phyloP scores from a whole-genome alignment of 371 early-diverging fungal genomes.

The Blakeslea trispora region DNA sequence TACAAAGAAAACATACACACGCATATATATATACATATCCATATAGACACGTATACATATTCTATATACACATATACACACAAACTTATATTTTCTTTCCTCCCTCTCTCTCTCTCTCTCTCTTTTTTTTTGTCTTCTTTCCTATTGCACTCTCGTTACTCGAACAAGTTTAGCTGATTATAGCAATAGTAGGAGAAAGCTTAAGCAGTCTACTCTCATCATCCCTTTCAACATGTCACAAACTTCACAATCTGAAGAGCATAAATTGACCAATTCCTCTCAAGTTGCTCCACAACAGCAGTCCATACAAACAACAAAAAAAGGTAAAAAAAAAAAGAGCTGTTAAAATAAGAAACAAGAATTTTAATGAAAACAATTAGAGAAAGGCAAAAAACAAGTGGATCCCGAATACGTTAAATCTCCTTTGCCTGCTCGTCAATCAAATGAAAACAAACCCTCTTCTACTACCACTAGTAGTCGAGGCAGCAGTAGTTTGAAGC shows the following conservation, averaged over 20 bases:
- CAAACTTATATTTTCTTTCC: neutral
- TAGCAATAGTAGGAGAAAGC: neutral
- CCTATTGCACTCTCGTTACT: neutral
- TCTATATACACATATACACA: neutral
- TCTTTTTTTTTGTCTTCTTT: neutral
- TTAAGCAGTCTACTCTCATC: neutral
- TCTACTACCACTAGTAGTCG: constrained; percentile 18
- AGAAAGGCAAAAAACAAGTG: constrained; percentile 30
- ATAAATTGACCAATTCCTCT: neutral
- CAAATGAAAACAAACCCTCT: constrained; percentile 13
- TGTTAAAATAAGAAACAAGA: no score
- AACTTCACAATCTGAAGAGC: neutral
- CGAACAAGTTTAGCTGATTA: no score
- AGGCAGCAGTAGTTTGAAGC: constrained; percentile 22
- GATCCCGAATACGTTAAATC: constrained; percentile 37
- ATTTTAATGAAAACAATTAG: no score
- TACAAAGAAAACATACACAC: constrained; percentile 1
- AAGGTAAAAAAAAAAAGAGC: constrained; percentile 5
- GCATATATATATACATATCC: neutral
- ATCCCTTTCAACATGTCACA: neutral
- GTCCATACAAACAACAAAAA: neutral
- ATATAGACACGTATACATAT: neutral
- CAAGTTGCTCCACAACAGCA: neutral
- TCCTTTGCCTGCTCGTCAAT: constrained; percentile 13
- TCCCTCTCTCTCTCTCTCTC: neutral